Percentiles rank a stretch among this genome's conserved stretches.
Evolutionary conservation across 2,329 filamentous ascomycete species (phyloP).

Genomic region (Dothiorella sarmentorum): DNA sequence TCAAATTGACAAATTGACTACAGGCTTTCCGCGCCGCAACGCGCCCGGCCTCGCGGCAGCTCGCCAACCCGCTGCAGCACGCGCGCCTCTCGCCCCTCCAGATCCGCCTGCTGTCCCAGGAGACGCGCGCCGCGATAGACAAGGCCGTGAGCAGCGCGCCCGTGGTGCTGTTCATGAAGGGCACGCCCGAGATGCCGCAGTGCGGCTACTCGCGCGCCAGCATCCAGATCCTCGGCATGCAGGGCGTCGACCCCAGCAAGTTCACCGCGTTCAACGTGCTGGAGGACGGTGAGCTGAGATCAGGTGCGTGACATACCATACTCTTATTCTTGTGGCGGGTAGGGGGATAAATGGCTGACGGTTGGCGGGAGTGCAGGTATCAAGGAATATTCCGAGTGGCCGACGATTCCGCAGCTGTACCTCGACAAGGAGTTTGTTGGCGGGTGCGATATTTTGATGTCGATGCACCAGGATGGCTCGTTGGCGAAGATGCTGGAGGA

Average conservation of each 20-base stretch:
- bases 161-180: constrained; percentile 99
- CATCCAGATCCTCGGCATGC: constrained; percentile 90
- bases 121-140: constrained; percentile 80
- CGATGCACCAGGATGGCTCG: constrained; percentile 95
- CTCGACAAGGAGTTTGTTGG: constrained; percentile 94
- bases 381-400: constrained; percentile 99
- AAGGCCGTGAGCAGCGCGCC: constrained; percentile 83
- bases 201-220: constrained; percentile 94
- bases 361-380: constrained; percentile 60
- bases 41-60: constrained; percentile 30
- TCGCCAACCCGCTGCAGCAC: constrained; percentile 30
- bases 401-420: constrained; percentile 96
- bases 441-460: constrained; percentile 94
- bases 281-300: constrained; percentile 81
- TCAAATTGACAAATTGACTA: too few species aligned
- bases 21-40: constrained; percentile 38
- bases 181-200: constrained; percentile 90
- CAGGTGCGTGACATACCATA: constrained; percentile 52
- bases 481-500: constrained; percentile 88
- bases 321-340: neutral
- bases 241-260: constrained; percentile 91
- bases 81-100: constrained; percentile 44
- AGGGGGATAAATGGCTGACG: constrained; percentile 18
- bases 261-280: constrained; percentile 98
- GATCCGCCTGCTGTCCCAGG: constrained; percentile 71